Conservation (phyloP, 345 rosid species). For the Eucalyptus sideroxylon region DNA sequence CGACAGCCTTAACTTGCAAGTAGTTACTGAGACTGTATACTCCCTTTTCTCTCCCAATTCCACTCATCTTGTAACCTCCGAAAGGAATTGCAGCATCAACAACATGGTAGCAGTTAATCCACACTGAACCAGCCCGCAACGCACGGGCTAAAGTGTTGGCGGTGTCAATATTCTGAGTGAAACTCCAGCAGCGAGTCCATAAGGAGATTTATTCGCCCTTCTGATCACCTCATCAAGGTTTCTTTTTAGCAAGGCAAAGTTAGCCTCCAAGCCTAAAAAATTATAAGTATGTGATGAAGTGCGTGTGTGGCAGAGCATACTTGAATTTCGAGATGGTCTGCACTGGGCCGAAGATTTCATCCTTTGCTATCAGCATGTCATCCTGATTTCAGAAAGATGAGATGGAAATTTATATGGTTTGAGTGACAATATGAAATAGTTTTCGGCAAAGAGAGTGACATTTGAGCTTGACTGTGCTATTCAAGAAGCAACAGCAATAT, state of each 20-base stretch:
- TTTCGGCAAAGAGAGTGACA: background rate
- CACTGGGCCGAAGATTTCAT: slow-evolving; percentile 95
- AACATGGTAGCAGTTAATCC: slow-evolving; percentile 72
- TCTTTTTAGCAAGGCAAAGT: slow-evolving; percentile 12
- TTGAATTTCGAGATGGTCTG: slow-evolving; percentile 82
- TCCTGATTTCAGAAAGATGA: slow-evolving; percentile 28
- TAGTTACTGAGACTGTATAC: slow-evolving; percentile 60
- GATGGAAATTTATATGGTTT: background rate
- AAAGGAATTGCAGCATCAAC: slow-evolving; percentile 84
- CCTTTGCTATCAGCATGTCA: slow-evolving; percentile 82
- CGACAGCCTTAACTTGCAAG: slow-evolving; percentile 92
- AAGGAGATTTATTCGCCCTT: slow-evolving; percentile 42
- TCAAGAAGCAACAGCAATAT: background rate
- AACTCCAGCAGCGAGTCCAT: slow-evolving; percentile 83
- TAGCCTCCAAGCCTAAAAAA: background rate
- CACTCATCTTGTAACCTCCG: slow-evolving; percentile 95
- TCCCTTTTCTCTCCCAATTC: slow-evolving; percentile 84
- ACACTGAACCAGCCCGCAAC: slow-evolving; percentile 54
- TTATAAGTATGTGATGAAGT: background rate
- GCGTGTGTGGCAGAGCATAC: slow-evolving; percentile 5
- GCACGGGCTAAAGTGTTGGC: slow-evolving; percentile 63
- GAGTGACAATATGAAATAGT: background rate
- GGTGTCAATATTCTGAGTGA: slow-evolving; percentile 60
- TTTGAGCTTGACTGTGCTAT: background rate
- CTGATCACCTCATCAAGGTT: slow-evolving; percentile 56